Evolutionary conservation across 306 rosid genomes (phyloP), one percentile per base, ranked within the genome.

Genomic region (Castanopsis chinensis): DNA sequence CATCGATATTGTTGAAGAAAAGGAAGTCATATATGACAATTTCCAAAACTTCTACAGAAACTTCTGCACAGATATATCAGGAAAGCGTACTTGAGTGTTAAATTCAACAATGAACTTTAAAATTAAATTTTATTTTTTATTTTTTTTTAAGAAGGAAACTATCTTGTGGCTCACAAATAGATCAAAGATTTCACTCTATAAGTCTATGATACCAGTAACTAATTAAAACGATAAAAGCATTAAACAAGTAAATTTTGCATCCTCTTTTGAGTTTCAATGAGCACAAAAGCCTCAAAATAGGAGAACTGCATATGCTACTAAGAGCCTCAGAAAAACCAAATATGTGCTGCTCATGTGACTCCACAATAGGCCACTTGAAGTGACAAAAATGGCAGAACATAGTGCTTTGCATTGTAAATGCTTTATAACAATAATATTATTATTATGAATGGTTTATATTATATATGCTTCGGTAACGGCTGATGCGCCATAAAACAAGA

Each of bases 21-120:
- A 94, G 84, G 92, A 92, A 1, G 98, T 92, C 97, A 94, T 91
- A 81, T 91, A 94, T 19, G 98, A 94, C 23, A 61, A 94, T 94
- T 85, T 94, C 98, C 92, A 94, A 81, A 79, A 94, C 98, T 87
- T 94, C 98, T 81, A 92, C 98, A 75, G 92, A 94, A 78, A 94
- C 98, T 97, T 94, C 97, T 94, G 98, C 81, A 82, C 49, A 68
- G 55, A 82, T 49, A 60, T 19, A 76, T 64, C 67, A 57, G 4
- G 70, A 27, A 28, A 80, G 5, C 37, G 69, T 32, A 14, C 23
- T 3, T 61, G 19, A 54, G 54, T 25, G 58, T 60, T 20, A 25
- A 64, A 71, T 43, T 18, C 35, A 70, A 70, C 18, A 71, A 7
- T 4, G 19, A 71, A 73, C 45, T 78, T n/a, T 35, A 33, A 11